Base-by-base conservation (phyloP, 768 basidiomycete species). In the Sarcomyxa edulis region DNA sequence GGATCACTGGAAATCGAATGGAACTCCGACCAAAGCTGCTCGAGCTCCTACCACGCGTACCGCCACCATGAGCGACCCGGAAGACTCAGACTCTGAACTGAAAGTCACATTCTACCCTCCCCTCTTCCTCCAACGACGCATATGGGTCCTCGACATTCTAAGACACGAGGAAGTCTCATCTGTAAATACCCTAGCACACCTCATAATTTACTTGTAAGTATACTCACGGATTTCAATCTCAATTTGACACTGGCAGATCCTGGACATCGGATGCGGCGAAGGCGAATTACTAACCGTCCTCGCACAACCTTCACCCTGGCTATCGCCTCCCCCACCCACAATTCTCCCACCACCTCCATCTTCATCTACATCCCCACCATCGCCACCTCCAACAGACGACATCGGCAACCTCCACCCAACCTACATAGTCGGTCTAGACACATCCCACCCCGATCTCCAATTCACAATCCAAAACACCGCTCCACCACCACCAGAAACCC, bases 241-340 rank as follows among this genome's bases (percentile, higher is more conserved):
- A 43, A 28, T n/a, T 32, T 29, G 11, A n/a, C n/a, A n/a, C n/a
- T n/a, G n/a, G n/a, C 39, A 90, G 87, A 69, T 92, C 6, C 64
- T 91, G 33, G 90, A 94, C 49, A 65, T 90, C 19, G 90, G 90
- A 4, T 94, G 90, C 48, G 90, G 90, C 27, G 79, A 87, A 58
- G 90, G 90, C 15, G 66, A 78, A 26, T 69, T 93, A 6, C 73
- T 93, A 10, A 56, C 66, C 0, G 71, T 78, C 7, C 75, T 94
- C 8, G 75, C 76, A 46, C 80, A 85, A 50, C 83, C 90, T 0
- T 78, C 89, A 1, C 79, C 82, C 1, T 84, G 84, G 76, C 71
- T 82, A 18, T 46, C 64, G 29, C 54, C 75, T 14, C 68, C 68
- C 2, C 63, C 68, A 16, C 31, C 49, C 6, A 49, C 58, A 1